Conservation (phyloP, 257 asterid species). For the Rehmannia glutinosa region DNA sequence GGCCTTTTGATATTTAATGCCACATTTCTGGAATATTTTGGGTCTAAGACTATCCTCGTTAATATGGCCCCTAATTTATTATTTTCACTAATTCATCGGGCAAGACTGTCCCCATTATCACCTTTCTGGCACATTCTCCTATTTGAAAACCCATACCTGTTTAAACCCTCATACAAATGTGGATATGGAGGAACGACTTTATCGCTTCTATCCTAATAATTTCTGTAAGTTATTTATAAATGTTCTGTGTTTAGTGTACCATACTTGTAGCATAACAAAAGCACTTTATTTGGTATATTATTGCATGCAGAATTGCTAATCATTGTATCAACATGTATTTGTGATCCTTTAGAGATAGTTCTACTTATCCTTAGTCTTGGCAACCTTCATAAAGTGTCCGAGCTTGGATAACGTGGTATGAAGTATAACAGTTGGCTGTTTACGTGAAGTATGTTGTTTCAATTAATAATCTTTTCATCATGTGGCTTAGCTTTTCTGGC, state of each 20-base stretch:
- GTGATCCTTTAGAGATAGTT: too few species aligned
- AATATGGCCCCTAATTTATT: neutral
- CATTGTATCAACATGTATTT: too few species aligned
- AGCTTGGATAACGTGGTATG: too few species aligned
- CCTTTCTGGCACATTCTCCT: neutral
- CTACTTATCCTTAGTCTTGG: too few species aligned
- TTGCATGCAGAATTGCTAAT: too few species aligned
- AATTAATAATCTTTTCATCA: constrained; percentile 14
- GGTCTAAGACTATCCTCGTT: neutral
- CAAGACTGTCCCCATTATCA: neutral
- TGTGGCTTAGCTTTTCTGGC: constrained; percentile 82
- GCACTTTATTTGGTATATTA: too few species aligned
- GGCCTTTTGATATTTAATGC: neutral
- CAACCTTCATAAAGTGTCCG: too few species aligned
- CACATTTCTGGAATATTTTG: neutral
- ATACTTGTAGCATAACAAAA: too few species aligned
- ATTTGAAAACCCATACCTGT: neutral
- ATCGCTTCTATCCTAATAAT: neutral
- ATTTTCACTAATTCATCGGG: neutral
- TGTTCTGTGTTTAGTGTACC: neutral
- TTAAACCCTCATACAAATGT: neutral
- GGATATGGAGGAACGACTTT: neutral
- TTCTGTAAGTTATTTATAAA: neutral
- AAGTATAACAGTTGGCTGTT: too few species aligned
- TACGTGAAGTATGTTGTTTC: constrained; percentile 8